Conservation (phyloP, 2,329 filamentous ascomycete species). For the Fusarium verticillioides region DNA sequence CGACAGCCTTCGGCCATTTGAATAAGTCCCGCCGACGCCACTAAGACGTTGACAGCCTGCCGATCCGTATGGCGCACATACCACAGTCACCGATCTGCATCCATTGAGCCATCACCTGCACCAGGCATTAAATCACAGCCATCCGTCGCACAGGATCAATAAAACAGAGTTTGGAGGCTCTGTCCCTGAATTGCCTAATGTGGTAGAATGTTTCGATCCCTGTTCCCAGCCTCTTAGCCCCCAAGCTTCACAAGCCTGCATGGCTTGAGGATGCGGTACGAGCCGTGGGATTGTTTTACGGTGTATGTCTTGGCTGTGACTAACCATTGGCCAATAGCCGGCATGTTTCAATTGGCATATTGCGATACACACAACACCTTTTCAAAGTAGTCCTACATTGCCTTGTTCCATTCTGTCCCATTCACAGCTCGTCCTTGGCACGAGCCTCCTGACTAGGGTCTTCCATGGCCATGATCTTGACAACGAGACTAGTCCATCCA, state of each 20-base stretch:
- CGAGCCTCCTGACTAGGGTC: conserved; percentile 61
- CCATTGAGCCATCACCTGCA: conserved; percentile 18
- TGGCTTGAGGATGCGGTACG: conserved; percentile 27
- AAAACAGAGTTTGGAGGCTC: conserved; percentile 8
- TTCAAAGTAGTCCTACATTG: conserved; percentile 5
- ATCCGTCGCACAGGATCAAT: conserved; percentile 14
- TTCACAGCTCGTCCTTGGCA: conserved; percentile 61
- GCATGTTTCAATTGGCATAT: conserved; percentile 2
- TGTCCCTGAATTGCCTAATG: conserved; percentile 19
- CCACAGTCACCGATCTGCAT: conserved; percentile 23
- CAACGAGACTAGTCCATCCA: conserved; percentile 97
- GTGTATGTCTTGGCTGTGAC: conserved; percentile 5
- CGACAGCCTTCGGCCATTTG: conserved; percentile 26
- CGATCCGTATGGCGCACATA: conserved; percentile 1
- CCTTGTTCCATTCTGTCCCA: neutral
- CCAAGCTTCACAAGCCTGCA: conserved; percentile 24
- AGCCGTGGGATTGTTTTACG: conserved; percentile 19
- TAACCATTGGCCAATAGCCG: conserved; percentile 7
- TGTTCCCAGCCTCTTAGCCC: neutral
- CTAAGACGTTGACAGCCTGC: conserved; percentile 18
- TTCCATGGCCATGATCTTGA: conserved; percentile 97
- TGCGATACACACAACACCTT: conserved; percentile 7
- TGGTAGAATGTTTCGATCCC: conserved; percentile 25
- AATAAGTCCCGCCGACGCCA: conserved; percentile 30
- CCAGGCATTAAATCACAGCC: conserved; percentile 2